A percentile compares a stretch with the other conserved stretches of the same genome.
phyloP scores from a whole-genome alignment of 371 early-diverging fungal genomes.

The Amoeboaphelidium occidentale region DNA sequence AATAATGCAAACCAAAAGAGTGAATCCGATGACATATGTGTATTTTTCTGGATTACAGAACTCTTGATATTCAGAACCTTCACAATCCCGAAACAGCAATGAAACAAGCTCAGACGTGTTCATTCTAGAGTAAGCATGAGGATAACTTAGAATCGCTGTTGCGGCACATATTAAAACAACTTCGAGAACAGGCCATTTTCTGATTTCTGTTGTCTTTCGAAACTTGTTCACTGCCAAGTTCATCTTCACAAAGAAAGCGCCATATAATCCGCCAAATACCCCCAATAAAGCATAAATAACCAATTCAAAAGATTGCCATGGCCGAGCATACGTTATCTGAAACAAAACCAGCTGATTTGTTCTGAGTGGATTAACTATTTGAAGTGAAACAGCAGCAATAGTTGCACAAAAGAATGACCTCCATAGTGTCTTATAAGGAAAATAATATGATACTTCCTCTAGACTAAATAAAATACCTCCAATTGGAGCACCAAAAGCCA shows the following conservation, averaged over 20 bases:
- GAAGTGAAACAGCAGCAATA: slow-evolving; percentile 66
- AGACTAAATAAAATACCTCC: slow-evolving; percentile 90
- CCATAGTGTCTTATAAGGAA: slow-evolving; percentile 83
- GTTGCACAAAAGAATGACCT: slow-evolving; percentile 76
- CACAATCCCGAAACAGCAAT: background rate
- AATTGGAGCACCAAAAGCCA: slow-evolving; percentile 88
- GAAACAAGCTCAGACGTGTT: background rate
- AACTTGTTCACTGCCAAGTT: background rate
- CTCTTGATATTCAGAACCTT: background rate
- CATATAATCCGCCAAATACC: slow-evolving; percentile 37
- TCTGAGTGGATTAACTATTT: slow-evolving; percentile 19
- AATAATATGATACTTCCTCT: slow-evolving; percentile 32
- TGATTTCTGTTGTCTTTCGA: background rate
- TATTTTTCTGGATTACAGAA: background rate
- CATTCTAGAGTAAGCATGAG: background rate
- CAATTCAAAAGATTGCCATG: slow-evolving; percentile 70
- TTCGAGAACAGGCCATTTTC: background rate
- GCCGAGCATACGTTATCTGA: slow-evolving; percentile 69
- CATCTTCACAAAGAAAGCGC: background rate
- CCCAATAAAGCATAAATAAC: slow-evolving; percentile 62
- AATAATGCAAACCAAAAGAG: slow-evolving; percentile 8
- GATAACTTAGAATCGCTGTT: background rate
- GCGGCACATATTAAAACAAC: background rate
- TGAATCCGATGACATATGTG: background rate
- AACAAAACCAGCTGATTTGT: slow-evolving; percentile 35